These are phyloP conservation scores for Schizophyllum amplum DNA, from an alignment of 1,284 basidiomycete genomes.

Conservation along the genomic window DNA sequence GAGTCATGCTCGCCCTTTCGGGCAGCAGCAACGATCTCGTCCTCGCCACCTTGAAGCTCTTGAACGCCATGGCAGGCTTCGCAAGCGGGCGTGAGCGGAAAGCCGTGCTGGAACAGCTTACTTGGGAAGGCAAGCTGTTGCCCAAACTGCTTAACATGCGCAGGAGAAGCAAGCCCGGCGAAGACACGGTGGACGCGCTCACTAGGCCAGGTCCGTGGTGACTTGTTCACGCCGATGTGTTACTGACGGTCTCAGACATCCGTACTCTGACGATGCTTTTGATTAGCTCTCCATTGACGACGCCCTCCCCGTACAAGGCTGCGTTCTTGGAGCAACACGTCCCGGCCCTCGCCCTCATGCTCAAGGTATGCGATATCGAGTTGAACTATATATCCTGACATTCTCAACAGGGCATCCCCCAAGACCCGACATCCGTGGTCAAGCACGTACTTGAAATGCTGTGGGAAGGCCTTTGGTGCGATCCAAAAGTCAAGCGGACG, in stretches of 20 bases:
- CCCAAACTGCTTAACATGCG: slow-evolving; percentile 64
- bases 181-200: slow-evolving; percentile 33
- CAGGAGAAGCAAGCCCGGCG: slow-evolving; percentile 38
- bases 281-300: slow-evolving; percentile 60
- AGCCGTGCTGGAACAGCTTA: slow-evolving; percentile 52
- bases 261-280: slow-evolving; percentile 62
- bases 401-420: slow-evolving; percentile 41
- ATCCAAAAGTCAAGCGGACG: slow-evolving; percentile 59
- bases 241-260: slow-evolving; percentile 42
- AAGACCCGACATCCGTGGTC: slow-evolving; percentile 53
- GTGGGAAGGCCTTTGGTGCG: slow-evolving; percentile 66
- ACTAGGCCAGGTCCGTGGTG: slow-evolving; percentile 43
- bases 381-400: neutral
- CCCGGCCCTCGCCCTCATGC: slow-evolving; percentile 52
- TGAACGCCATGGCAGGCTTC: slow-evolving; percentile 51
- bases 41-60: slow-evolving; percentile 56
- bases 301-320: slow-evolving; percentile 42
- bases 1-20: slow-evolving; percentile 50
- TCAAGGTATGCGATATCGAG: slow-evolving; percentile 19
- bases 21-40: slow-evolving; percentile 55
- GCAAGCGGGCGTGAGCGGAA: slow-evolving; percentile 57
- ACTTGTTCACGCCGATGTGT: neutral
- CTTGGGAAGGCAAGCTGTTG: slow-evolving; percentile 73
- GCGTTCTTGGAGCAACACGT: slow-evolving; percentile 61
- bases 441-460: slow-evolving; percentile 53